Percentiles rank a stretch among this genome's conserved stretches.
Conservation (phyloP, 1,284 basidiomycete genomes). For the Anthracocystis setariae region DNA sequence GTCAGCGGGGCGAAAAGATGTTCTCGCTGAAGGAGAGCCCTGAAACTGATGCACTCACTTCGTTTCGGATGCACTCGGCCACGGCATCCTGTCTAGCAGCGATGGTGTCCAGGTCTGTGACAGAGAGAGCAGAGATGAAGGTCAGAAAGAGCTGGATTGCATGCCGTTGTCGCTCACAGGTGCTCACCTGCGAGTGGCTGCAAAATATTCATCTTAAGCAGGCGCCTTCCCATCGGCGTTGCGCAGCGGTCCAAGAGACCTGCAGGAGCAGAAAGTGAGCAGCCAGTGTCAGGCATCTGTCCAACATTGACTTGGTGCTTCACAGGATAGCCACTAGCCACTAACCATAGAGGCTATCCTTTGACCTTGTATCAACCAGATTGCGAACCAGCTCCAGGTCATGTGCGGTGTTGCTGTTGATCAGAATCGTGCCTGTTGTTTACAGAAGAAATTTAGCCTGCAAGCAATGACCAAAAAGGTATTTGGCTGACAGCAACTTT, state of each 20-base stretch:
- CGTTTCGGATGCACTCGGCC: conserved; percentile 77
- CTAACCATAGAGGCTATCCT: conserved; percentile 41
- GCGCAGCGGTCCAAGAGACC: conserved; percentile 78
- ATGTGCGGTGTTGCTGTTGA: conserved; percentile 84
- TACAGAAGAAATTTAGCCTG: too few relatives aligned
- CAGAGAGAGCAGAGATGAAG: too few relatives aligned
- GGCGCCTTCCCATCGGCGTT: conserved; percentile 85
- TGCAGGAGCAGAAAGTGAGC: conserved; percentile 10
- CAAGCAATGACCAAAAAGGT: background rate
- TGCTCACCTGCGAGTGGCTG: conserved; percentile 78
- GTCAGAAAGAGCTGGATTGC: too few relatives aligned
- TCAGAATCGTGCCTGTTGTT: conserved; percentile 80
- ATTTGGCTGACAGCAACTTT: background rate
- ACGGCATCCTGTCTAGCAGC: conserved; percentile 76
- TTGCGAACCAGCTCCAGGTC: conserved; percentile 82
- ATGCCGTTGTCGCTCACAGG: background rate
- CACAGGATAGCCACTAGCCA: too few relatives aligned
- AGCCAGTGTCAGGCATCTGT: too few relatives aligned
- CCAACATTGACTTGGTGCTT: too few relatives aligned
- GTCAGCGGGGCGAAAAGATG: background rate
- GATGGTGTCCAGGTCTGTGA: conserved; percentile 74
- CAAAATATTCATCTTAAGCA: conserved; percentile 82
- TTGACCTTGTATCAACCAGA: conserved; percentile 36
- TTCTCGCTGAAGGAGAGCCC: background rate
- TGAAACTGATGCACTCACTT: conserved; percentile 67